phyloP scores from a whole-genome alignment of 1,284 basidiomycete genomes.

The Pisolithus thermaeus region DNA sequence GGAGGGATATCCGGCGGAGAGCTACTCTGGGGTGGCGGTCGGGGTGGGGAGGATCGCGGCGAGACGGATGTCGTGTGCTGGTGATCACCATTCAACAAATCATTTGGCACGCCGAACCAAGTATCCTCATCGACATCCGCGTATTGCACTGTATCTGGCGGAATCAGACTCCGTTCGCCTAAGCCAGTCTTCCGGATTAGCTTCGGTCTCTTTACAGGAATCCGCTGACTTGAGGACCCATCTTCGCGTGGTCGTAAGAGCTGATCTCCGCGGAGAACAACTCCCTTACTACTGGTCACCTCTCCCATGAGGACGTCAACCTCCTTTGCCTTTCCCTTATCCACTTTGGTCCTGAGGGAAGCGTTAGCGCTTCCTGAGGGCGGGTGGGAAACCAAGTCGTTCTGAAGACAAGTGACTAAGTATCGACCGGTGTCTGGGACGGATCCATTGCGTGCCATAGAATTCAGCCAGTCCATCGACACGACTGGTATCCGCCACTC shows the following conservation, averaged over 20 bases:
- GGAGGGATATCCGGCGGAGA: conserved; percentile 12
- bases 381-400: neutral
- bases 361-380: neutral
- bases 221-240: conserved; percentile 1
- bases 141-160: neutral
- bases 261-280: neutral
- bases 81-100: conserved; percentile 12
- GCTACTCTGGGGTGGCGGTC: conserved; percentile 26
- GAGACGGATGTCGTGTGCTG: conserved; percentile 7
- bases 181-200: conserved; percentile 15
- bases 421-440: conserved; percentile 30
- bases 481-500: conserved; percentile 67
- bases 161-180: neutral
- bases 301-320: conserved; percentile 27
- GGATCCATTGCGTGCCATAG: conserved; percentile 42
- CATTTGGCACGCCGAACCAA: conserved; percentile 18
- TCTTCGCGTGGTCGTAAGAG: neutral
- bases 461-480: conserved; percentile 55
- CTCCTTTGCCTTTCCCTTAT: conserved; percentile 29
- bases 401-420: conserved; percentile 13
- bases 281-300: conserved; percentile 29
- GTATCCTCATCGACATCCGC: neutral
- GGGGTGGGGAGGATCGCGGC: conserved; percentile 11
- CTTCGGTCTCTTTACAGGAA: conserved; percentile 18
- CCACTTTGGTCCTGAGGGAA: conserved; percentile 7